Conservation (phyloP, 1,284 basidiomycete genomes). For the Puccinia polysora region DNA sequence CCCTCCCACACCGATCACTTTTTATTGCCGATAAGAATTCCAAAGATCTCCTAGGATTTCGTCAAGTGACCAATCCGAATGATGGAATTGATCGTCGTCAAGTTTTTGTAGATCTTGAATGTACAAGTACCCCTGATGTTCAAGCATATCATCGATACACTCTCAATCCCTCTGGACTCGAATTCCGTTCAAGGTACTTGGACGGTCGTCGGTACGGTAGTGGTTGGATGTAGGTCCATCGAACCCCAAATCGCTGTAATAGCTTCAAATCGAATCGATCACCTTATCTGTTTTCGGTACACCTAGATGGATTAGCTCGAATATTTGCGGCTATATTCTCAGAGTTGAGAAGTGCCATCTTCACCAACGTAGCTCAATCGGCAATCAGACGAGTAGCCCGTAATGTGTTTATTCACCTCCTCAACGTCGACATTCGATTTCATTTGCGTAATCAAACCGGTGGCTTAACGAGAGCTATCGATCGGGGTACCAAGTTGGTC, state of each 20-base stretch:
- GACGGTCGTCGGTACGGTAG: constrained; percentile 38
- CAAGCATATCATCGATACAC: constrained; percentile 33
- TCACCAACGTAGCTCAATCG: constrained; percentile 43
- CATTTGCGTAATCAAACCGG: constrained; percentile 43
- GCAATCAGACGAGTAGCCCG: constrained; percentile 42
- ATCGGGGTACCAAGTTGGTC: constrained; percentile 43
- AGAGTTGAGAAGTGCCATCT: constrained; percentile 42
- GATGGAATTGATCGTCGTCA: background rate
- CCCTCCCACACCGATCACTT: background rate
- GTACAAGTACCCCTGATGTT: constrained; percentile 43
- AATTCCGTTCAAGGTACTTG: constrained; percentile 30
- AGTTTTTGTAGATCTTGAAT: constrained; percentile 25
- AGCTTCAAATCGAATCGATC: background rate
- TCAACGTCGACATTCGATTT: constrained; percentile 40
- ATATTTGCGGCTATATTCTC: constrained; percentile 29
- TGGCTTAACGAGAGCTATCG: constrained; percentile 39
- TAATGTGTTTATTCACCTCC: constrained; percentile 34
- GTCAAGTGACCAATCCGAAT: background rate
- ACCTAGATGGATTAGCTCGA: constrained; percentile 41
- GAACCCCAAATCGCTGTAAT: constrained; percentile 12
- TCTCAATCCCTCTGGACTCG: constrained; percentile 41
- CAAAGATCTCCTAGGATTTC: background rate
- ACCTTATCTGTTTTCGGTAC: background rate
- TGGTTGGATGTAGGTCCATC: constrained; percentile 34
- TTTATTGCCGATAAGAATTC: too few relatives aligned